Evolutionary conservation across 208 protist species (phyloP).

Genomic region (Angomonas desouzai): DNA sequence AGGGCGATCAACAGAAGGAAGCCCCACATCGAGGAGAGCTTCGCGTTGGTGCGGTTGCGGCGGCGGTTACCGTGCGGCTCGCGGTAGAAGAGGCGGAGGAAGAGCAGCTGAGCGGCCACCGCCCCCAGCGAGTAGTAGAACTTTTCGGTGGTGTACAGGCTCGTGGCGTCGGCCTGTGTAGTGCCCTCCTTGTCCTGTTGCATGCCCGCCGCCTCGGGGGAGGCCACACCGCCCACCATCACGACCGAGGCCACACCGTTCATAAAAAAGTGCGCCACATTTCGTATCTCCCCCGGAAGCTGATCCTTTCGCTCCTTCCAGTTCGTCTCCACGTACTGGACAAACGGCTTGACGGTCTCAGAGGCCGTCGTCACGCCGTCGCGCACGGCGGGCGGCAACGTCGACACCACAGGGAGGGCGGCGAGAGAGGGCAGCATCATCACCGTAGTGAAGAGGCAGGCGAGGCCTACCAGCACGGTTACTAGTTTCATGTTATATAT

Average conservation of each 20-base stretch:
- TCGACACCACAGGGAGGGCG: not conserved
- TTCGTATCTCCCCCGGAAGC: not conserved
- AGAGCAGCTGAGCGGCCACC: conserved; percentile 31
- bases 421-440: not conserved
- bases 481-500: not conserved
- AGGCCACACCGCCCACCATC: not conserved
- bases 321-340: not conserved
- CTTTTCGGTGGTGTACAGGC: conserved; percentile 43
- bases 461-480: not conserved
- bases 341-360: not conserved
- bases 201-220: not conserved
- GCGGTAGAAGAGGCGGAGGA: conserved; percentile 52
- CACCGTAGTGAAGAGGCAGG: not conserved
- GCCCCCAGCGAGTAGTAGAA: conserved; percentile 50
- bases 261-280: not conserved
- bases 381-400: not conserved
- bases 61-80: conserved; percentile 38
- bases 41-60: conserved; percentile 29
- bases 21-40: conserved; percentile 28
- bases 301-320: not conserved
- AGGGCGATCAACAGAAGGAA: conserved; percentile 39
- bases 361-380: not conserved
- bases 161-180: conserved; percentile 17
- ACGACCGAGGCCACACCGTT: not conserved
- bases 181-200: not conserved